Evolutionary conservation across 257 asterid genomes (phyloP).

Genomic region (Solanum paucissectum): DNA sequence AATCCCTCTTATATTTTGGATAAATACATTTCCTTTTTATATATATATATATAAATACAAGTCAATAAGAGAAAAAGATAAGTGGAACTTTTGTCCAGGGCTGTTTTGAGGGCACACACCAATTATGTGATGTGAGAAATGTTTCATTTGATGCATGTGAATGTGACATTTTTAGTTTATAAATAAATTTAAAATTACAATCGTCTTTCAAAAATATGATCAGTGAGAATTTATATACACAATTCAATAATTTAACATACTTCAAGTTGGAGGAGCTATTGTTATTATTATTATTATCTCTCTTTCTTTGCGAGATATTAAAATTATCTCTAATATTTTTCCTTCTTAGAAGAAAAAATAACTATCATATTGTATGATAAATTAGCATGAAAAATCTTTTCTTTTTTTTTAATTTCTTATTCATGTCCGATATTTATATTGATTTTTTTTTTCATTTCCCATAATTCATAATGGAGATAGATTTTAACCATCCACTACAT

Average conservation of each 20-base stretch:
- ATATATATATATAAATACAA: too few relatives aligned
- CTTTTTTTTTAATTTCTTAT: background rate
- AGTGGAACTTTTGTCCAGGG: background rate
- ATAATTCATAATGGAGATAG: fast-evolving
- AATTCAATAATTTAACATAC: too few relatives aligned
- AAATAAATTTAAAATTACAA: too few relatives aligned
- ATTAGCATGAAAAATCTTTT: background rate
- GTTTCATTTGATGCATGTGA: background rate
- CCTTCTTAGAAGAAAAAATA: background rate
- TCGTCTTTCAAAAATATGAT: too few relatives aligned
- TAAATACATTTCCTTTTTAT: too few relatives aligned
- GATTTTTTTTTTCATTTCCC: background rate
- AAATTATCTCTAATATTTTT: background rate
- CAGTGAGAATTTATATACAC: background rate
- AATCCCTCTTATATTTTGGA: background rate
- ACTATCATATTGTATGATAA: background rate
- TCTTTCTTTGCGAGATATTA: too few relatives aligned
- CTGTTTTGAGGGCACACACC: background rate
- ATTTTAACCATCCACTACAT: fast-evolving
- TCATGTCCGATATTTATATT: background rate
- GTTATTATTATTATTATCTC: too few relatives aligned
- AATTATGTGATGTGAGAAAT: background rate
- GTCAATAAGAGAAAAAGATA: background rate
- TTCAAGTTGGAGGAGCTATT: background rate
- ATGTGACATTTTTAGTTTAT: background rate